Evolutionary conservation across 129 eudicot species (phyloP).

Genomic region (Ambrosia trifida): DNA sequence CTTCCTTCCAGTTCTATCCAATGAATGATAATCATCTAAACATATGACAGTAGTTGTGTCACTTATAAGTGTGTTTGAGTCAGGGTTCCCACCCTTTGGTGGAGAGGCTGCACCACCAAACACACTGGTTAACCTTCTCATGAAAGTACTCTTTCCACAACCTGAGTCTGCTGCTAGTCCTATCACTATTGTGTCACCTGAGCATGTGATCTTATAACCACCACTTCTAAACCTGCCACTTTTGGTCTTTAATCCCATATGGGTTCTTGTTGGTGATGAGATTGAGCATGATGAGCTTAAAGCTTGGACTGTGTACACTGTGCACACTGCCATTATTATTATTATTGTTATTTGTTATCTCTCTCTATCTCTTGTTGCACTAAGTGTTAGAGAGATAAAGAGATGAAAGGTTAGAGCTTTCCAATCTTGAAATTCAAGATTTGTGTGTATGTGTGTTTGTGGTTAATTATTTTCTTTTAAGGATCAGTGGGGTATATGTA

Average conservation of each 20-base stretch:
- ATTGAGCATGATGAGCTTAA: conserved; percentile 60
- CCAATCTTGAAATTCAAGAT: conserved; percentile 25
- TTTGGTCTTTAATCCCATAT: conserved; percentile 49
- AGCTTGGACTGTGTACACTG: conserved; percentile 48
- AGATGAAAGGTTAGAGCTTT: conserved; percentile 25
- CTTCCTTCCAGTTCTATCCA: conserved; percentile 85
- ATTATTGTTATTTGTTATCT: conserved; percentile 19
- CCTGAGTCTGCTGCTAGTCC: conserved; percentile 97
- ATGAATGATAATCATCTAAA: conserved; percentile 86
- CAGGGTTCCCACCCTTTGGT: conserved; percentile 96
- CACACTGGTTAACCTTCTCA: conserved; percentile 90
- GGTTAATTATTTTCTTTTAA: not conserved
- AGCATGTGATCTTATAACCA: conserved; percentile 44
- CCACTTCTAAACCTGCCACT: conserved; percentile 17
- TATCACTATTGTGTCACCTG: conserved; percentile 68
- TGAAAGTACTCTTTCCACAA: conserved; percentile 88
- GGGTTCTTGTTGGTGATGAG: conserved; percentile 67
- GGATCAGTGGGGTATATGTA: no score
- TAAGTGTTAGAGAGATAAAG: conserved; percentile 29
- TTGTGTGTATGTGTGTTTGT: conserved; percentile 16
- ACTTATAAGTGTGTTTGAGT: conserved; percentile 84
- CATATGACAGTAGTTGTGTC: conserved; percentile 91
- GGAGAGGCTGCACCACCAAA: conserved; percentile 96
- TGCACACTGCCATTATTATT: conserved; percentile 61
- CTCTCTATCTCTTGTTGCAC: conserved; percentile 28